Conservation (phyloP, 225 moss, liverwort and hornwort species). For the Polytrichum formosum region DNA sequence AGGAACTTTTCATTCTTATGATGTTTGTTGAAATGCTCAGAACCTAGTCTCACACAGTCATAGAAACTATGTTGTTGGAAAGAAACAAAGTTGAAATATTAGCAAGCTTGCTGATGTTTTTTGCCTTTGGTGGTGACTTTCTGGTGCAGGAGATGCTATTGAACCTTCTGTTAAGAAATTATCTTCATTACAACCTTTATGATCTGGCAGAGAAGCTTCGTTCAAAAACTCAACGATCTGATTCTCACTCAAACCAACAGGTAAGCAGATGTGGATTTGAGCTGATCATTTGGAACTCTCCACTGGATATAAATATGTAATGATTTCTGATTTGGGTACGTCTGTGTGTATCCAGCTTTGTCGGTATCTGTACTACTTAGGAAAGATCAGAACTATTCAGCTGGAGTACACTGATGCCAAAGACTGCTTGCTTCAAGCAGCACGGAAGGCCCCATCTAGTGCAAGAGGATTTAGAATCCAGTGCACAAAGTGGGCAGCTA, state of each 20-base stretch:
- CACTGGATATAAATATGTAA: too few relatives aligned
- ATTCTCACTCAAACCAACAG: slow-evolving; percentile 97
- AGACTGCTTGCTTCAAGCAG: slow-evolving; percentile 91
- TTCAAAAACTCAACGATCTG: slow-evolving; percentile 88
- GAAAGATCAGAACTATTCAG: slow-evolving; percentile 93
- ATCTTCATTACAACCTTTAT: slow-evolving; percentile 85
- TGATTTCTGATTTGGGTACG: slow-evolving; percentile 9
- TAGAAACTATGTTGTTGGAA: too few relatives aligned
- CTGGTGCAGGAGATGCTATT: slow-evolving; percentile 74
- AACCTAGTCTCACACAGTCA: too few relatives aligned
- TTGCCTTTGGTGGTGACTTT: slow-evolving; percentile 6
- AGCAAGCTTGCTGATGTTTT: not conserved
- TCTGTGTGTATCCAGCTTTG: slow-evolving; percentile 63
- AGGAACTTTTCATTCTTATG: too few relatives aligned
- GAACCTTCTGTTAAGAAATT: slow-evolving; percentile 86
- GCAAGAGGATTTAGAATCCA: slow-evolving; percentile 94
- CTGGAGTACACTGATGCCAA: slow-evolving; percentile 98
- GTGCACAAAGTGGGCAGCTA: slow-evolving; percentile 97
- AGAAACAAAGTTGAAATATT: not conserved
- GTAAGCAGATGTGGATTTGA: slow-evolving; percentile 17
- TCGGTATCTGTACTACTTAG: slow-evolving; percentile 86
- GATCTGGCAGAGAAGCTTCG: slow-evolving; percentile 96
- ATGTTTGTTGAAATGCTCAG: too few relatives aligned
- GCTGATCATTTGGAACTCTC: too few relatives aligned
- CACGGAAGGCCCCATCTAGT: slow-evolving; percentile 84